phyloP scores from a whole-genome alignment of 345 rosid species.

The Eucalyptus marginata region DNA sequence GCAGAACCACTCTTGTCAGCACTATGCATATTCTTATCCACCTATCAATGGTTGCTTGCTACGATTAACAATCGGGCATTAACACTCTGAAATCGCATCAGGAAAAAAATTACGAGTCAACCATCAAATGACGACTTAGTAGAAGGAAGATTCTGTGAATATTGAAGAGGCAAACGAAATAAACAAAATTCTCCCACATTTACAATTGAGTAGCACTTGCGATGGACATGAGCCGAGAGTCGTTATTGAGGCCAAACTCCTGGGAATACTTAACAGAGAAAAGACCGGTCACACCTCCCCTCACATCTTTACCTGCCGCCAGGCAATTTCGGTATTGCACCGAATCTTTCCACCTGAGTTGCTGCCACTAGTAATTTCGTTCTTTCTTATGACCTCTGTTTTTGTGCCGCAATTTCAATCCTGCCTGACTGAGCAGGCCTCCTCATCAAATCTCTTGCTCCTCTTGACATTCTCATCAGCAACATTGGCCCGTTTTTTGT shows the following conservation, averaged over 20 bases:
- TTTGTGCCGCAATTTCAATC: not conserved
- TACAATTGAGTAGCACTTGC: not conserved
- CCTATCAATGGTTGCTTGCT: not conserved
- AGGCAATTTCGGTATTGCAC: not conserved
- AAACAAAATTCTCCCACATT: not conserved
- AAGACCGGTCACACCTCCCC: not conserved
- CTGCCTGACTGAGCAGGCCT: not conserved
- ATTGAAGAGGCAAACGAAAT: not conserved
- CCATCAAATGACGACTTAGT: not conserved
- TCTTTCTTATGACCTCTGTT: not conserved
- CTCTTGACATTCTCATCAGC: constrained; percentile 25
- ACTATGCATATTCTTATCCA: not conserved
- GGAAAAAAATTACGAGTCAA: not conserved
- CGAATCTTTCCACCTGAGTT: not conserved
- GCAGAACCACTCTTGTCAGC: not conserved
- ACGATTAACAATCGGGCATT: not conserved
- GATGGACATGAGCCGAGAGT: not conserved
- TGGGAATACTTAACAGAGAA: not conserved
- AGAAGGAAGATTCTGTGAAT: not conserved
- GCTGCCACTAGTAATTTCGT: not conserved
- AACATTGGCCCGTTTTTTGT: constrained; percentile 2
- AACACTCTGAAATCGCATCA: not conserved
- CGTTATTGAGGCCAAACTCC: not conserved
- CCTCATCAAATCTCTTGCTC: constrained; percentile 31
- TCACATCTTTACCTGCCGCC: not conserved